Conservation (phyloP, 768 basidiomycete genomes). For the Pleurotus djamor region DNA sequence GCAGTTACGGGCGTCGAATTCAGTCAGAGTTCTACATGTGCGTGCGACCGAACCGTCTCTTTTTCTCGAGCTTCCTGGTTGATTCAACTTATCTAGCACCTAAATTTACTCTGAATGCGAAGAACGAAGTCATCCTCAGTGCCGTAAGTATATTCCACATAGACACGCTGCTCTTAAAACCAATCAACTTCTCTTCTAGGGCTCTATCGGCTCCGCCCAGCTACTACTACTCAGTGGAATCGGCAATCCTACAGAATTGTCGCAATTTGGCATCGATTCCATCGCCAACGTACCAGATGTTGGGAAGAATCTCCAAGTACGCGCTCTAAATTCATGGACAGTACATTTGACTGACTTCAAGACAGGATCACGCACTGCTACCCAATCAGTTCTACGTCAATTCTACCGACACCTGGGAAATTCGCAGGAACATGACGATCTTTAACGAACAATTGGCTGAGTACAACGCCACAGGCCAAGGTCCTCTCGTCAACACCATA, state of each 20-base stretch:
- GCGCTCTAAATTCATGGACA: background rate
- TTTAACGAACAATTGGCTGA: constrained; percentile 11
- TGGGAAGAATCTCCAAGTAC: background rate
- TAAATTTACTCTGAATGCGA: background rate
- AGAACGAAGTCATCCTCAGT: background rate
- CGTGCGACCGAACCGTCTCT: background rate
- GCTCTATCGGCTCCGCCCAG: background rate
- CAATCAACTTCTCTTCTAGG: background rate
- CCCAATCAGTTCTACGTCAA: constrained; percentile 16
- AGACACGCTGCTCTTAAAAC: background rate
- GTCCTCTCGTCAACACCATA: constrained; percentile 19
- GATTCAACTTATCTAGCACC: background rate
- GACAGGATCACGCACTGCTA: background rate
- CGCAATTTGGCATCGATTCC: background rate
- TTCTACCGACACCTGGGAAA: constrained; percentile 17
- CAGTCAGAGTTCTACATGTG: constrained; percentile 15
- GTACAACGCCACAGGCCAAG: constrained; percentile 19
- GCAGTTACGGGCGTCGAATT: constrained; percentile 10
- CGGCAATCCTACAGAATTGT: background rate
- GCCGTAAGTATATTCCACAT: background rate
- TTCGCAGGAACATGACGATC: constrained; percentile 9
- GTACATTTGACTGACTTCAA: too few relatives aligned
- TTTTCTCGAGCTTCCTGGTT: background rate
- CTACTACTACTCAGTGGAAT: background rate
- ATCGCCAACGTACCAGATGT: background rate